Percentiles rank a stretch among this genome's conserved stretches.
phyloP scores from a whole-genome alignment of 257 asterid species.

The Lycium ferocissimum region DNA sequence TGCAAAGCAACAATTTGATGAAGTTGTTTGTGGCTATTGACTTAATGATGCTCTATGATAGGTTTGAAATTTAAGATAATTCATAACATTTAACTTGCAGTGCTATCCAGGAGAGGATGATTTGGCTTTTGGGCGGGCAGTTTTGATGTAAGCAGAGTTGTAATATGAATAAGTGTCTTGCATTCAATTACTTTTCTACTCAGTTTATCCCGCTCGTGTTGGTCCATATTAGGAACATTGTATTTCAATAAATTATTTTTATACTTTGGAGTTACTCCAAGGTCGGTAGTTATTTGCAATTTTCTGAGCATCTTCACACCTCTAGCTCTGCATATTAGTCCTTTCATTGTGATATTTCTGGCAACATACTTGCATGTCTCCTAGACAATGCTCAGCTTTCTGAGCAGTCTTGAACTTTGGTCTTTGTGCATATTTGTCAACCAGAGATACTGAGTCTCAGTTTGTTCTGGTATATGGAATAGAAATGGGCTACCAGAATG shows the following conservation, averaged over 20 bases:
- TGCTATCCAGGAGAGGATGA: constrained; percentile 99
- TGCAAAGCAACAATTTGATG: background rate
- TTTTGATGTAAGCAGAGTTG: constrained; percentile 73
- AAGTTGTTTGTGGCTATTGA: background rate
- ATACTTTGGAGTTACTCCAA: background rate
- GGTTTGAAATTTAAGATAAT: constrained; percentile 17
- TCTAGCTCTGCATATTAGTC: constrained; percentile 4
- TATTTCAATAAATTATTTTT: constrained; percentile 5
- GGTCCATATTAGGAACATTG: constrained; percentile 8
- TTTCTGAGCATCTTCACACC: background rate
- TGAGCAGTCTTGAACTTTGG: background rate
- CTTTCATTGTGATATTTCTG: background rate
- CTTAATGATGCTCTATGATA: background rate
- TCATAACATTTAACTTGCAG: constrained; percentile 55
- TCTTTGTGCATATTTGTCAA: background rate
- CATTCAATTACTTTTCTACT: background rate
- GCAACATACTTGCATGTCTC: background rate
- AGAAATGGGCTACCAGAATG: background rate
- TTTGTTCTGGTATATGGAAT: background rate
- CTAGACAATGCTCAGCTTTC: background rate
- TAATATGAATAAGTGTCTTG: constrained; percentile 13
- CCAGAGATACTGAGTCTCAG: background rate
- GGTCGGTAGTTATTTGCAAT: constrained; percentile 1
- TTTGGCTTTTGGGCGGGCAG: constrained; percentile 87
- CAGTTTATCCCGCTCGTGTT: background rate